Conservation (phyloP, 176 grass and related monocot species). For the Hordeum vulgare region DNA sequence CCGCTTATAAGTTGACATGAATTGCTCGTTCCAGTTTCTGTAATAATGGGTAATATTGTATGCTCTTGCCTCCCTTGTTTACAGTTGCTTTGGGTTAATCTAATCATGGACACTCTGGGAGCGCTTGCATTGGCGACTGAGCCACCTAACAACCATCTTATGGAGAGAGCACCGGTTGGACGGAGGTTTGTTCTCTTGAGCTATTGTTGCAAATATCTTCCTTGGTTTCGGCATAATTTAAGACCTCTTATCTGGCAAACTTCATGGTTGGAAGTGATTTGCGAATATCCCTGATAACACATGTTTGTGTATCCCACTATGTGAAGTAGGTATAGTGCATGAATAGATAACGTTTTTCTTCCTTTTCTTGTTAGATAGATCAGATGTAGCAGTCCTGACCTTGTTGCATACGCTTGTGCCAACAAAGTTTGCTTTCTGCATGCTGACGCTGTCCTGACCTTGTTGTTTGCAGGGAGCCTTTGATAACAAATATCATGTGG, state of each 20-base stretch:
- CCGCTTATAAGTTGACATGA: neutral
- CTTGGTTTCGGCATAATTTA: neutral
- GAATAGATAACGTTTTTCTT: neutral
- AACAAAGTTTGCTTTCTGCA: neutral
- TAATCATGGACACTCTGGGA: constrained; percentile 97
- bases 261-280: neutral
- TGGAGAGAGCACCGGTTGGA: constrained; percentile 71
- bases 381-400: neutral
- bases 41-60: neutral
- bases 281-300: neutral
- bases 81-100: constrained; percentile 90
- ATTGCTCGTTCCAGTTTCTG: neutral
- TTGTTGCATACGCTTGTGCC: neutral
- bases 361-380: neutral
- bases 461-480: constrained; percentile 63
- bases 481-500: constrained; percentile 99
- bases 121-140: constrained; percentile 96
- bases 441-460: constrained; percentile 7
- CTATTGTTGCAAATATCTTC: neutral
- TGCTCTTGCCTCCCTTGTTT: constrained; percentile 5
- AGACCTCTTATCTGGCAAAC: too few relatives aligned
- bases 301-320: neutral
- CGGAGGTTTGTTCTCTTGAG: constrained; percentile 54
- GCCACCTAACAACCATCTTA: constrained; percentile 72
- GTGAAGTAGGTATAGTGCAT: neutral